Percentiles rank a stretch among this genome's conserved stretches.
Evolutionary conservation across 495 filamentous ascomycete species (phyloP).

Genomic region (Staphylotrichum tortipilum): DNA sequence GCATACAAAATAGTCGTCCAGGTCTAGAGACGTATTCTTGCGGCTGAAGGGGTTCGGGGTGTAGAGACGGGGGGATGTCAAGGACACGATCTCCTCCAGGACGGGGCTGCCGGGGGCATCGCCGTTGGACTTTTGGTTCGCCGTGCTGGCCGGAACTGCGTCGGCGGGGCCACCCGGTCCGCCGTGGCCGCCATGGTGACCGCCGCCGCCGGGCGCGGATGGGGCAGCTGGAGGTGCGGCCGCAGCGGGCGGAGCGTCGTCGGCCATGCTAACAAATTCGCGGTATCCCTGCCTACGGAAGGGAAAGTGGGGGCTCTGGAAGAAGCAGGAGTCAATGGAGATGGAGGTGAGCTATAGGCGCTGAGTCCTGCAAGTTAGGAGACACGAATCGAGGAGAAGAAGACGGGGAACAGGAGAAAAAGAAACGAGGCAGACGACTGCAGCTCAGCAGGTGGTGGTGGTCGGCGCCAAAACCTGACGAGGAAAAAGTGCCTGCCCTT

Average conservation of each 20-base stretch:
- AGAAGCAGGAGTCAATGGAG: background rate
- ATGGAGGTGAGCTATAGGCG: too few species aligned
- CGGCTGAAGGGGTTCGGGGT: conserved; percentile 39
- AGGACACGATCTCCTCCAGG: conserved; percentile 20
- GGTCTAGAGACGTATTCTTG: conserved; percentile 36
- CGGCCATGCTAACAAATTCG: conserved; percentile 6
- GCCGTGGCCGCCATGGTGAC: too few species aligned
- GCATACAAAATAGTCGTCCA: conserved; percentile 50
- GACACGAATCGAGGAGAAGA: background rate
- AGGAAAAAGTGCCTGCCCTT: background rate
- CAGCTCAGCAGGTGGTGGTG: background rate
- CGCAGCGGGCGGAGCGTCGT: conserved; percentile 1
- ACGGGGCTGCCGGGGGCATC: conserved; percentile 1
- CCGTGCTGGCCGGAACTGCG: background rate
- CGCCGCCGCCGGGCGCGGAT: background rate
- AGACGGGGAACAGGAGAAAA: background rate
- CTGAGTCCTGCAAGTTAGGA: too few species aligned
- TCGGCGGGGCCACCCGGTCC: background rate
- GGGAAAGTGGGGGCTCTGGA: background rate
- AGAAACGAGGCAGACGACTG: background rate
- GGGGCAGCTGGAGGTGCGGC: background rate
- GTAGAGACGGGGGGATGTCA: conserved; percentile 24
- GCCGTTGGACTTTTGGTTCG: conserved; percentile 1
- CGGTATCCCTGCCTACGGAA: background rate
- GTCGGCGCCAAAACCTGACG: background rate